Percentiles rank a stretch among this genome's conserved stretches.
Conservation (phyloP, 768 basidiomycete species). For the Lentinula raphanica region DNA sequence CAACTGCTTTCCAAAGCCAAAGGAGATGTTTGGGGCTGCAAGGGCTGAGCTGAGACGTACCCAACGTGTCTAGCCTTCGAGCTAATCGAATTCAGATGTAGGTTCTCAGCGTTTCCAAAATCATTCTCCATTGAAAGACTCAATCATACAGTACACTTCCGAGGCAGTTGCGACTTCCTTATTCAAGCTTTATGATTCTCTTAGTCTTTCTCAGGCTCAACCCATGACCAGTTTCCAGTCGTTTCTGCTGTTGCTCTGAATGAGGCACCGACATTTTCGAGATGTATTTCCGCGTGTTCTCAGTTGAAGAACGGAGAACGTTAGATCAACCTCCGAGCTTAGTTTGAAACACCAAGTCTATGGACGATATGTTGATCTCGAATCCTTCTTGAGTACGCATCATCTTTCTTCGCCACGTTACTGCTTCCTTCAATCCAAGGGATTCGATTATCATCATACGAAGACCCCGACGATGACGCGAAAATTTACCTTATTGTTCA, state of each 20-base stretch:
- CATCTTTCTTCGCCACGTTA: background rate
- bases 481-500: constrained; percentile 21
- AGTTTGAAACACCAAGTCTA: background rate
- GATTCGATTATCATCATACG: background rate
- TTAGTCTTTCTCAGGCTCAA: background rate
- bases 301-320: no score
- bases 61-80: no score
- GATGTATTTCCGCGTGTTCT: background rate
- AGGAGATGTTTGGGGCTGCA: no score
- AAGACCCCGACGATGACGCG: constrained; percentile 24
- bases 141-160: no score
- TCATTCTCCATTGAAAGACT: no score
- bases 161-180: no score
- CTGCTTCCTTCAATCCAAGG: background rate
- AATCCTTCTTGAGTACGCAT: background rate
- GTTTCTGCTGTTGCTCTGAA: background rate
- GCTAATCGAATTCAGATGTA: no score
- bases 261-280: background rate
- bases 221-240: background rate
- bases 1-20: no score
- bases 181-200: no score
- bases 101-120: no score
- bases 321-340: background rate
- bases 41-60: no score
- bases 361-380: background rate